A percentile compares a stretch with the other conserved stretches of the same genome.
These are phyloP conservation scores for Tubosaeta sp. DNA, from an alignment of 768 basidiomycete genomes.

Conservation along the genomic window DNA sequence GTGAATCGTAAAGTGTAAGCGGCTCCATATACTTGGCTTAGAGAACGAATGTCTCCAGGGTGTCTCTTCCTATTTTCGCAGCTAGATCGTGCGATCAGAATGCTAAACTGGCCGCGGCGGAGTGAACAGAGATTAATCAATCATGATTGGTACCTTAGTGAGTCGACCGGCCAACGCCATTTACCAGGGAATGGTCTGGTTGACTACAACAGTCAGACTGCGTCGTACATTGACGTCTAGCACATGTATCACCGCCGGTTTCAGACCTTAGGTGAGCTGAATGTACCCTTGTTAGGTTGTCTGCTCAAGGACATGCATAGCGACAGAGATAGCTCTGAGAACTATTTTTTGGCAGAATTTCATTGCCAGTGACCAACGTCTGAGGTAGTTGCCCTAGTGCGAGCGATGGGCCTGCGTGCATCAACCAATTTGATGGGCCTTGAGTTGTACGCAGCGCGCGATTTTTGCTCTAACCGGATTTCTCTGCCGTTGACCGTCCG, in stretches of 20 bases:
- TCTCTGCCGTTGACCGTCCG: not conserved
- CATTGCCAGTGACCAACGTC: not conserved
- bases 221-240: not conserved
- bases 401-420: not conserved
- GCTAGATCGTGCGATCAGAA: slow-evolving; percentile 44
- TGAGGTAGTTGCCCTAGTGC: not conserved
- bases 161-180: not conserved
- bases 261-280: slow-evolving; percentile 5
- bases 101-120: slow-evolving; percentile 35
- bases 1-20: slow-evolving; percentile 47
- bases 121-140: slow-evolving; percentile 41
- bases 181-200: not conserved
- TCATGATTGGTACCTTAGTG: slow-evolving; percentile 41
- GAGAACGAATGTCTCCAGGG: slow-evolving; percentile 29
- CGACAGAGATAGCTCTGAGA: not conserved
- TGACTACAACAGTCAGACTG: not conserved
- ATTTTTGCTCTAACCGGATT: not conserved
- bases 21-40: not conserved
- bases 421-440: not conserved
- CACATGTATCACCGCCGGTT: slow-evolving; percentile 24
- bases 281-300: not conserved
- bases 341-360: too few relatives aligned
- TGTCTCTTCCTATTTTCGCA: slow-evolving; percentile 45
- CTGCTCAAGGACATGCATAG: slow-evolving; percentile 30
- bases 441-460: not conserved